A percentile compares a stretch with the other conserved stretches of the same genome.
These are phyloP conservation scores for Xylariales sp. DNA, from an alignment of 2,329 filamentous ascomycete genomes.

Conservation along the genomic window DNA sequence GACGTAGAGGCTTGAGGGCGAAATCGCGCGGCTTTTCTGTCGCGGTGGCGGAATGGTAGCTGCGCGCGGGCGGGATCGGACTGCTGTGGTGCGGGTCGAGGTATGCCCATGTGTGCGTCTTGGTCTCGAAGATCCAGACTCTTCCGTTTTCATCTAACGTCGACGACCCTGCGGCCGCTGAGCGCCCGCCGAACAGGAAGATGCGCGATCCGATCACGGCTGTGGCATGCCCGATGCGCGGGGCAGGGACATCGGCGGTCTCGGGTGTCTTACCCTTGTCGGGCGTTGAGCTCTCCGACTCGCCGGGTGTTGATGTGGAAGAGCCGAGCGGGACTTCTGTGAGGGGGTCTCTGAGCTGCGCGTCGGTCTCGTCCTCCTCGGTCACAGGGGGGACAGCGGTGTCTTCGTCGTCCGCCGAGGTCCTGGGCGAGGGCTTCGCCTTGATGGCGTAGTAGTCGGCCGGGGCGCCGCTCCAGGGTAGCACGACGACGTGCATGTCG, in stretches of 20 bases:
- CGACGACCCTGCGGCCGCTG: constrained; percentile 70
- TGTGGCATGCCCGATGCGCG: constrained; percentile 79
- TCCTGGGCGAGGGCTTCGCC: constrained; percentile 55
- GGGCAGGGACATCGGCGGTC: constrained; percentile 64
- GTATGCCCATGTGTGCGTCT: constrained; percentile 71
- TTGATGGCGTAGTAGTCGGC: constrained; percentile 71
- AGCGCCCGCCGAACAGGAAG: constrained; percentile 83
- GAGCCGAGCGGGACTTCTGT: constrained; percentile 57
- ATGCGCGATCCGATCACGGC: constrained; percentile 75
- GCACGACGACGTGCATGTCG: constrained; percentile 72
- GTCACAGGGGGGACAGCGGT: constrained; percentile 37
- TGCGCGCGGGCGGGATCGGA: constrained; percentile 71
- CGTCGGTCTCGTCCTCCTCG: constrained; percentile 47
- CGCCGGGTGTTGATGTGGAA: constrained; percentile 40
- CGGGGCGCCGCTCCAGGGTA: constrained; percentile 67
- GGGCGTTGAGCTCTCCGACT: constrained; percentile 30
- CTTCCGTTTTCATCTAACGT: constrained; percentile 79
- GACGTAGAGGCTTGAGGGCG: constrained; percentile 48
- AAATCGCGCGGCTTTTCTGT: constrained; percentile 68
- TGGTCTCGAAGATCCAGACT: constrained; percentile 80
- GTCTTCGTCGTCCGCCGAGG: constrained; percentile 28
- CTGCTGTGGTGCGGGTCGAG: constrained; percentile 66
- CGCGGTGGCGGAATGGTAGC: constrained; percentile 74
- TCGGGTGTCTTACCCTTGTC: constrained; percentile 49
- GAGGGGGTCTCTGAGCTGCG: constrained; percentile 53